These are phyloP conservation scores for Clonostachys rhizophaga DNA, from an alignment of 2,329 filamentous ascomycete species.

Conservation along the genomic window DNA sequence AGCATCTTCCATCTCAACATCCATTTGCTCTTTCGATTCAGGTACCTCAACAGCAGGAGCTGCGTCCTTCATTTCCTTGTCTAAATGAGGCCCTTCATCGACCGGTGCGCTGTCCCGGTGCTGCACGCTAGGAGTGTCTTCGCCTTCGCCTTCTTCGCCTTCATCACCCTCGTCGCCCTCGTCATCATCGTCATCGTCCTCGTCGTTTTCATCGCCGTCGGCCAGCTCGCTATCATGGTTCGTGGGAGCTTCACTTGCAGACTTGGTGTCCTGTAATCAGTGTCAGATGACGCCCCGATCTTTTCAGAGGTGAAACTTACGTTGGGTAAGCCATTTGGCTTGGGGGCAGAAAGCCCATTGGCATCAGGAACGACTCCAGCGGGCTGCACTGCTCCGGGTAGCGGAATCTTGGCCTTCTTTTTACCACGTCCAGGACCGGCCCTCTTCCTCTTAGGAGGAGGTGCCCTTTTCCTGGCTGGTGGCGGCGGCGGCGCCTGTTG, in stretches of 20 bases:
- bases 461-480: conserved; percentile 56
- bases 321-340: conserved; percentile 5
- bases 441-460: conserved; percentile 79
- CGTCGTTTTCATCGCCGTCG: conserved; percentile 42
- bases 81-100: conserved; percentile 21
- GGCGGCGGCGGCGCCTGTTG: conserved; percentile 24
- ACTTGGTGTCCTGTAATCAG: conserved; percentile 26
- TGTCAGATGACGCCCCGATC: no score
- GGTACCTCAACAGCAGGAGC: conserved; percentile 16
- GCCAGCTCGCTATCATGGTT: conserved; percentile 48
- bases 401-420: conserved; percentile 66
- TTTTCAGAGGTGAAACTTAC: conserved; percentile 2
- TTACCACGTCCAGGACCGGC: conserved; percentile 70
- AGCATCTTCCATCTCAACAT: conserved; percentile 18
- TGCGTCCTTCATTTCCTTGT: conserved; percentile 29
- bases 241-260: conserved; percentile 36
- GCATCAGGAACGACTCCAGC: conserved; percentile 19
- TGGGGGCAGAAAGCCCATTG: conserved; percentile 21
- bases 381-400: conserved; percentile 25
- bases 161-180: conserved; percentile 42
- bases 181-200: conserved; percentile 40
- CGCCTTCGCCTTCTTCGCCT: conserved; percentile 40
- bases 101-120: conserved; percentile 21
- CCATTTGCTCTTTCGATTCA: conserved; percentile 6
- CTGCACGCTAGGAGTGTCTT: conserved; percentile 38